phyloP scores from a whole-genome alignment of 1,284 basidiomycete genomes.

The Acaromyces ingoldii region DNA sequence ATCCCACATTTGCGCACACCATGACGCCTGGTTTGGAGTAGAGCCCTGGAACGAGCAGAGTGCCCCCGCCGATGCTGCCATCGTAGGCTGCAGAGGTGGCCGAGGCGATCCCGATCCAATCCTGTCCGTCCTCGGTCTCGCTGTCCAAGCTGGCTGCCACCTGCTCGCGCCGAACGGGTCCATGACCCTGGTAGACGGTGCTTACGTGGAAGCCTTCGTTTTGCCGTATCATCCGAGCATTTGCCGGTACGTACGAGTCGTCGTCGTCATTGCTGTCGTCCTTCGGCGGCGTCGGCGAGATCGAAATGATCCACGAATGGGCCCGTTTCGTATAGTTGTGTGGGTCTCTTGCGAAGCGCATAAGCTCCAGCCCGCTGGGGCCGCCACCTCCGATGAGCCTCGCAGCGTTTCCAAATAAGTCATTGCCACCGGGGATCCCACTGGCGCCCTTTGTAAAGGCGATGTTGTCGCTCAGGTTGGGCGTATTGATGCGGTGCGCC shows the following conservation, averaged over 20 bases:
- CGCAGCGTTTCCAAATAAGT: neutral
- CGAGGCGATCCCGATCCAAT: neutral
- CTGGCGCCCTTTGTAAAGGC: neutral
- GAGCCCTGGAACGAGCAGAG: conserved; percentile 17
- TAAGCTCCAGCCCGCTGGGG: neutral
- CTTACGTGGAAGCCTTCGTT: neutral
- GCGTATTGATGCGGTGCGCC: neutral
- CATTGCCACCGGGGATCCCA: too few species aligned
- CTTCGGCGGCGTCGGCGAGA: neutral
- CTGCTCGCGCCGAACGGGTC: neutral
- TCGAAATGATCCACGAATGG: conserved; percentile 13
- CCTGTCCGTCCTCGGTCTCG: neutral
- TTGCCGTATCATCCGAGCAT: conserved; percentile 10
- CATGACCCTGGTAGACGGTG: conserved; percentile 12
- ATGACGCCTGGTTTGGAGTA: conserved; percentile 7
- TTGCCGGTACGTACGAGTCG: conserved; percentile 9
- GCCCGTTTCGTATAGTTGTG: neutral
- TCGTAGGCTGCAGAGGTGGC: neutral
- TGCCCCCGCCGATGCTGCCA: conserved; percentile 1
- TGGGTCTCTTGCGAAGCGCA: conserved; percentile 1
- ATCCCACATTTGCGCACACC: conserved; percentile 12
- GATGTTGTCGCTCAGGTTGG: conserved; percentile 1
- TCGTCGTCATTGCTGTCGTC: neutral
- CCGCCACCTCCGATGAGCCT: neutral
- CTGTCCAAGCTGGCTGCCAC: neutral